A percentile compares a stretch with the other conserved stretches of the same genome.
These are phyloP conservation scores for Lentinula raphanica DNA, from an alignment of 768 basidiomycete species.

Conservation along the genomic window DNA sequence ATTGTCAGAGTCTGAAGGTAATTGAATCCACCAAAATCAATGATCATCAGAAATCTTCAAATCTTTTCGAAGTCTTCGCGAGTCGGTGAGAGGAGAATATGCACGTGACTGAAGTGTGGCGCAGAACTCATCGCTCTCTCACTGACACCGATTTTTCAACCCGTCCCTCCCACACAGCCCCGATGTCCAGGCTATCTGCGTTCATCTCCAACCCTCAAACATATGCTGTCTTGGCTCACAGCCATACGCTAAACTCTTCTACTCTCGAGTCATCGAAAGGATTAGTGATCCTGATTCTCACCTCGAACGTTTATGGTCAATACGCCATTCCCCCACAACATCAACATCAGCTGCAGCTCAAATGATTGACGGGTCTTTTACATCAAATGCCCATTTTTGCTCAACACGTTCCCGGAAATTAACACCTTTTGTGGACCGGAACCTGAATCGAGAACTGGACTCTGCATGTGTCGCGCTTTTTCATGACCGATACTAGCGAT, in stretches of 20 bases:
- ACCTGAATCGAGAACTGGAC: not conserved
- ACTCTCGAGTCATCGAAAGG: too few species aligned
- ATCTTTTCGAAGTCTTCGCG: too few species aligned
- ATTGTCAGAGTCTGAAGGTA: too few species aligned
- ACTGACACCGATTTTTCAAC: not conserved
- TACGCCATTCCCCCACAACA: not conserved
- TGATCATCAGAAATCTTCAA: too few species aligned
- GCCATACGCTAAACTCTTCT: too few species aligned
- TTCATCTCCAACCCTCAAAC: not conserved
- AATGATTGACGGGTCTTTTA: not conserved
- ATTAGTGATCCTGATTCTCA: not conserved
- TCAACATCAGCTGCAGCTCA: not conserved
- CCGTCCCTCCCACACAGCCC: not conserved
- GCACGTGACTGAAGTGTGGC: not conserved
- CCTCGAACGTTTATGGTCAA: not conserved
- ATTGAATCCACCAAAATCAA: too few species aligned
- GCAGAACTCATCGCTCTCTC: not conserved
- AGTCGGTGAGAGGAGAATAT: too few species aligned
- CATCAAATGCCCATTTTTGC: not conserved
- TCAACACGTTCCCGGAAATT: not conserved
- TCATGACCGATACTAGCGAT: not conserved
- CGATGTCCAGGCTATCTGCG: not conserved
- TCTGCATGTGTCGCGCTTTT: not conserved
- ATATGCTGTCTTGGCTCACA: too few species aligned
- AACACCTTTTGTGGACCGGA: not conserved